A percentile compares a stretch with the other conserved stretches of the same genome.
These are phyloP conservation scores for Scheffersomyces cryptocercus DNA, from an alignment of 1,139 yeast species.

Conservation along the genomic window DNA sequence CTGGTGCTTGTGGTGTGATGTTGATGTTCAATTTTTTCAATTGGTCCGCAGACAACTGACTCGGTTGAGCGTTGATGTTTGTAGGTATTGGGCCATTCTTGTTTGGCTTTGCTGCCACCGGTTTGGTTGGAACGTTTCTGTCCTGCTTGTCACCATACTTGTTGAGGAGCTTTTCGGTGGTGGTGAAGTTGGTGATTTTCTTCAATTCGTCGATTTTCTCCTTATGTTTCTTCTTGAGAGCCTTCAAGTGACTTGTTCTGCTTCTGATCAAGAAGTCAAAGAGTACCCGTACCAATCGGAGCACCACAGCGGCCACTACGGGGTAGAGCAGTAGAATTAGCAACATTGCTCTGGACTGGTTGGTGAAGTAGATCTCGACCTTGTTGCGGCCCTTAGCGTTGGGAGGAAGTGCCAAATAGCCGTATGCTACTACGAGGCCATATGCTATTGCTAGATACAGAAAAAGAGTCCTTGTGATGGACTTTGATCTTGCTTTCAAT, in stretches of 20 bases:
- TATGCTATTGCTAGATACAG: conserved; percentile 35
- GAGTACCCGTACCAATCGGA: conserved; percentile 20
- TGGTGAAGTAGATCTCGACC: conserved; percentile 24
- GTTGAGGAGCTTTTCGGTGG: conserved; percentile 70
- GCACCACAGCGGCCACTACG: conserved; percentile 19
- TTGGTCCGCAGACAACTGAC: not conserved
- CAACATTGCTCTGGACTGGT: conserved; percentile 22
- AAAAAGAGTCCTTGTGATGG: conserved; percentile 19
- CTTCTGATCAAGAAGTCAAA: conserved; percentile 28
- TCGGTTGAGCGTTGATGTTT: not conserved
- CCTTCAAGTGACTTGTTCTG: conserved; percentile 16
- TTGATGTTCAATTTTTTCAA: not conserved
- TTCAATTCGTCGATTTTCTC: conserved; percentile 74
- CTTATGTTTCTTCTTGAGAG: conserved; percentile 53
- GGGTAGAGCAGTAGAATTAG: conserved; percentile 31
- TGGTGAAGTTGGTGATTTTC: conserved; percentile 72
- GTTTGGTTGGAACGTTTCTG: not conserved
- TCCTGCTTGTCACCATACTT: conserved; percentile 53
- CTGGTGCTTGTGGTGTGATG: not conserved
- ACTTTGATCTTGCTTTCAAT: conserved; percentile 17
- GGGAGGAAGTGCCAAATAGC: conserved; percentile 24
- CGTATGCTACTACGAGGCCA: conserved; percentile 26
- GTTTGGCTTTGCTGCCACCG: not conserved
- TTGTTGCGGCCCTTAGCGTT: conserved; percentile 16
- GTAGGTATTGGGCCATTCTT: not conserved